These are phyloP conservation scores for Hypoxylon rubiginosum DNA, from an alignment of 2,329 filamentous ascomycete genomes.

Conservation along the genomic window DNA sequence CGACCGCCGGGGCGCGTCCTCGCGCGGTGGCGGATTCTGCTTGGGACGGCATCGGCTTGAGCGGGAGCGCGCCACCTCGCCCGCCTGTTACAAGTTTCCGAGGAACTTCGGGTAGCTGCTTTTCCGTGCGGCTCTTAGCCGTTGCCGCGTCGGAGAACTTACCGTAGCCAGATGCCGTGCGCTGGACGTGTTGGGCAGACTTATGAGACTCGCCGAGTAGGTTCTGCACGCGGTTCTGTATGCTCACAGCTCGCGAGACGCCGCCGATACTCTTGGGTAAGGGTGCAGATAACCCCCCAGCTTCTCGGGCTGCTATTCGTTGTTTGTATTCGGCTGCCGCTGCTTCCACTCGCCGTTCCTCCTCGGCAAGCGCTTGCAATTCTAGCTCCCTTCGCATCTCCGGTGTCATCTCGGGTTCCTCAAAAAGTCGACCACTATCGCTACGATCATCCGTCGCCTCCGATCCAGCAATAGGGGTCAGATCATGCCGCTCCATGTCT, in stretches of 20 bases:
- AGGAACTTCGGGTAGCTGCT: slow-evolving; percentile 60
- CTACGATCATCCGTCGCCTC: slow-evolving; percentile 77
- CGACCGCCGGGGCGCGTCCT: slow-evolving; percentile 38
- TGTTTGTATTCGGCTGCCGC: slow-evolving; percentile 90
- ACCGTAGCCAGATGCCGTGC: slow-evolving; percentile 90
- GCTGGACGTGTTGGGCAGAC: slow-evolving; percentile 65
- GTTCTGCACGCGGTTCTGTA: slow-evolving; percentile 91
- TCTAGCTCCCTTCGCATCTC: slow-evolving; percentile 94
- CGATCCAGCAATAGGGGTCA: slow-evolving; percentile 81
- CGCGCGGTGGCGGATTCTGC: slow-evolving; percentile 43
- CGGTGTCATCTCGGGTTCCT: slow-evolving; percentile 80
- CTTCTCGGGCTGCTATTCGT: slow-evolving; percentile 74
- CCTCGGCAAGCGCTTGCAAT: slow-evolving; percentile 81
- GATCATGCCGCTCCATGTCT: slow-evolving; percentile 62
- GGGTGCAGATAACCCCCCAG: slow-evolving; percentile 56
- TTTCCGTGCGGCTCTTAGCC: slow-evolving; percentile 55
- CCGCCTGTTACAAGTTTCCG: slow-evolving; percentile 63
- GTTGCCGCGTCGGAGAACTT: slow-evolving; percentile 76
- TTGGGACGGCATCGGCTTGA: slow-evolving; percentile 43
- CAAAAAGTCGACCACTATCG: slow-evolving; percentile 74
- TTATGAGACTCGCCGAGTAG: slow-evolving; percentile 83
- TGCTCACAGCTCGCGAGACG: slow-evolving; percentile 79
- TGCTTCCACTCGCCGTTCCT: slow-evolving; percentile 89
- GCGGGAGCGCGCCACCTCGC: slow-evolving; percentile 40
- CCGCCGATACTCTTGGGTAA: slow-evolving; percentile 70